Evolutionary conservation across 257 asterid species (phyloP), one percentile per base, ranked within the genome.

Genomic region (Buddleja alternifolia): DNA sequence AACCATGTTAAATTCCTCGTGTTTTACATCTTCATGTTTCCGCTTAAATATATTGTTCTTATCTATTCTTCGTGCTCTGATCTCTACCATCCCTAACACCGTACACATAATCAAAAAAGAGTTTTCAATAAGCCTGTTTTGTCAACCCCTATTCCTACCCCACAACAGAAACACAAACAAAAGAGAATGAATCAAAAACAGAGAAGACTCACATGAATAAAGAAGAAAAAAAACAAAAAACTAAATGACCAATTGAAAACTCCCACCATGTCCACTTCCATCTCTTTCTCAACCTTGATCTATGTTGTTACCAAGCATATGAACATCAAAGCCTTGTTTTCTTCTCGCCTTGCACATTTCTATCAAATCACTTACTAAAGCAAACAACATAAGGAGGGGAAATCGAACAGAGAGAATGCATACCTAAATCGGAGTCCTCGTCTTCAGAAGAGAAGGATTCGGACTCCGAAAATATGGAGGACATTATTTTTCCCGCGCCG

Each of bases 401-500:
- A 48, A 9, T 19, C 5, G 4, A 53, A 70, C 7, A 14, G 6
- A 54, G 51, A 20, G 15, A 60, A 34, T 14, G 68, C 21, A 66
- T 46, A 80, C 95, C 94, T 54, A 80, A 69, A 59, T 52, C 77
- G 15, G 65, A 76, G 19, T 69, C 87, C 54, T 76, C 82, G 8
- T 75, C 84, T 72, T 75, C 76, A 21, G 88, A 81, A 12, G 96
- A 85, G 9, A 83, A 66, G 23, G 89, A 67, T 11, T 71, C 82
- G 23, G 84, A 81, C 32, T 89, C 90, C 50, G 82, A 76, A 63
- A 92, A 83, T 25, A 90, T 82, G 46, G 88, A 69, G 8, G 88
- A 75, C 16, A 90, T 10, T 41, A 93, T 65, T 74, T 86, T 90
- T 2, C 86, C 89, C 9, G 97, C 96, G 45, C 96, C 92, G n/a